A percentile compares a stretch with the other conserved stretches of the same genome.
phyloP scores from a whole-genome alignment of 805 yeast genomes.

The Kluyveromyces lactis region DNA sequence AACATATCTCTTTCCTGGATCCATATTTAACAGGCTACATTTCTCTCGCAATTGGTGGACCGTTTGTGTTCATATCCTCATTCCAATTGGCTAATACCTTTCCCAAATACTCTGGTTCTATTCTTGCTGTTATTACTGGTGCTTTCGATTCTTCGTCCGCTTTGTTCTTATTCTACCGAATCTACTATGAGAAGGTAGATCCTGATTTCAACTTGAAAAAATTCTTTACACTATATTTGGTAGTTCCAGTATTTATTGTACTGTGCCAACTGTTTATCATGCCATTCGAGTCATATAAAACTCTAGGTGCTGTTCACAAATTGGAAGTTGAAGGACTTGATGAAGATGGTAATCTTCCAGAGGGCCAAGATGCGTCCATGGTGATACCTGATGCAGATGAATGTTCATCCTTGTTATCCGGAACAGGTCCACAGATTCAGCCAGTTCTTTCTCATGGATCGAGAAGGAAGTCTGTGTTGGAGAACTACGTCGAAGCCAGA shows the following conservation, averaged over 20 bases:
- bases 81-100: slow-evolving; percentile 86
- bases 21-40: slow-evolving; percentile 70
- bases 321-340: slow-evolving; percentile 66
- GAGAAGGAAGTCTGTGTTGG: slow-evolving; percentile 50
- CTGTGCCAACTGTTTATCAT: slow-evolving; percentile 67
- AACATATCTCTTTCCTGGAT: slow-evolving; percentile 34
- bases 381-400: slow-evolving; percentile 39
- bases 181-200: slow-evolving; percentile 42
- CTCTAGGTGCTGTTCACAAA: slow-evolving; percentile 58
- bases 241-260: slow-evolving; percentile 73
- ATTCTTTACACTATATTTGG: slow-evolving; percentile 60
- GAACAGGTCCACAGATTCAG: slow-evolving; percentile 5
- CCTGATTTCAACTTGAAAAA: slow-evolving; percentile 32
- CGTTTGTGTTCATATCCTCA: slow-evolving; percentile 83
- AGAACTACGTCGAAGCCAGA: slow-evolving; percentile 54
- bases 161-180: slow-evolving; percentile 64
- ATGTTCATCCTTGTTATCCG: slow-evolving; percentile 25
- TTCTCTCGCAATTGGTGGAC: slow-evolving; percentile 81
- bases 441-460: slow-evolving; percentile 9
- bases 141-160: slow-evolving; percentile 93
- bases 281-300: slow-evolving; percentile 73
- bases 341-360: slow-evolving; percentile 49
- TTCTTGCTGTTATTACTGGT: slow-evolving; percentile 82
- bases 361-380: slow-evolving; percentile 33
- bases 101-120: slow-evolving; percentile 72